Evolutionary conservation across 208 protist species (phyloP).

Genomic region (Trypanosomatidae sp.): DNA sequence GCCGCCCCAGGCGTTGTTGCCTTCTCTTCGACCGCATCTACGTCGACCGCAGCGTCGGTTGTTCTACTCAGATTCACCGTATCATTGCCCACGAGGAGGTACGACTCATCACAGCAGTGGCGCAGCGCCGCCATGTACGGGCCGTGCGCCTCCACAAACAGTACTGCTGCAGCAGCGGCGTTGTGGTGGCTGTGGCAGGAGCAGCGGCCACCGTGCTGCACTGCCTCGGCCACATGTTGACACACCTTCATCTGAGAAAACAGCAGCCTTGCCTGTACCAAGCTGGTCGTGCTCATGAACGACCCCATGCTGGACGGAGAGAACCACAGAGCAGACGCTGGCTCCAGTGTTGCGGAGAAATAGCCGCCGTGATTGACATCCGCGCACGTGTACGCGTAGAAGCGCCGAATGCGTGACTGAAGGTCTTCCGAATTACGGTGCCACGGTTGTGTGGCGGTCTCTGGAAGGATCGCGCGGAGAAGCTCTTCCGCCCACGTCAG

Average conservation of each 20-base stretch:
- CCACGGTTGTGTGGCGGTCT: neutral
- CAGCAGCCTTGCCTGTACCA: conserved; percentile 6
- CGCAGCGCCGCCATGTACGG: conserved; percentile 11
- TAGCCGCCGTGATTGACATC: conserved; percentile 20
- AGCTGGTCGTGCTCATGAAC: conserved; percentile 1
- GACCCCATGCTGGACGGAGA: neutral
- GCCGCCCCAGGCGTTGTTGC: neutral
- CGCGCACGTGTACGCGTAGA: conserved; percentile 19
- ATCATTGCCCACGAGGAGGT: conserved; percentile 15
- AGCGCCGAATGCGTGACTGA: conserved; percentile 19
- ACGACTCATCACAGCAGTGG: conserved; percentile 18
- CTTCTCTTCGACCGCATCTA: neutral
- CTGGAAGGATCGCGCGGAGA: conserved; percentile 7
- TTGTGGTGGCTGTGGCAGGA: conserved; percentile 2
- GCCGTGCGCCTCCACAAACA: conserved; percentile 22
- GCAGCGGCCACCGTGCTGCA: conserved; percentile 1
- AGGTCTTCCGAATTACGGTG: conserved; percentile 3
- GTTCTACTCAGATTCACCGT: neutral
- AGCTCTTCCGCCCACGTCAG: conserved; percentile 18
- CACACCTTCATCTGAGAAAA: conserved; percentile 23
- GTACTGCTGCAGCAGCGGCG: conserved; percentile 1
- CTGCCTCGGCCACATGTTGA: conserved; percentile 23
- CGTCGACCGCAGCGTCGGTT: conserved; percentile 10
- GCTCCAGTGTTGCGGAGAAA: conserved; percentile 10
- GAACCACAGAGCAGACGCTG: neutral